These are phyloP conservation scores for Neocatenulostroma microsporum DNA, from an alignment of 2,329 filamentous ascomycete species.

Conservation along the genomic window DNA sequence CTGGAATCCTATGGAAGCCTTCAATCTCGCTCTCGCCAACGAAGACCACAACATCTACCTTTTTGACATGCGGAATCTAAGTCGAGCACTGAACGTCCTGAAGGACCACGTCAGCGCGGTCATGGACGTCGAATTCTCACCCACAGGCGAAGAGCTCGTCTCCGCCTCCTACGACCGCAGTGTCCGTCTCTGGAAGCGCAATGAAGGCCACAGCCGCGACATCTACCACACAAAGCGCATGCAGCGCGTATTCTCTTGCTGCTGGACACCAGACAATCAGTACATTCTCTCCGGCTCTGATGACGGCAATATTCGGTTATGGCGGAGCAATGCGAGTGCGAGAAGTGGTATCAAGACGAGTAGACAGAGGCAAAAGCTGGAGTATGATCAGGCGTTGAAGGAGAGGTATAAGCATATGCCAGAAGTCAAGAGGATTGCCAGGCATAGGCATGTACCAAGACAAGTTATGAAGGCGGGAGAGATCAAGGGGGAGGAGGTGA, in stretches of 20 bases:
- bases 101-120: slow-evolving; percentile 87
- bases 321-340: slow-evolving; percentile 78
- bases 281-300: slow-evolving; percentile 88
- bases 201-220: slow-evolving; percentile 76
- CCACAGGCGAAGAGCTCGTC: slow-evolving; percentile 88
- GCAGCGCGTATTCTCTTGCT: slow-evolving; percentile 83
- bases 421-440: slow-evolving; percentile 80
- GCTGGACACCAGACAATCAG: slow-evolving; percentile 80
- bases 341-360: slow-evolving; percentile 79
- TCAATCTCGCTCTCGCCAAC: slow-evolving; percentile 87
- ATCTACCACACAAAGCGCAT: slow-evolving; percentile 97
- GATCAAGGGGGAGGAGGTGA: slow-evolving; percentile 87
- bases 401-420: slow-evolving; percentile 91
- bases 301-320: slow-evolving; percentile 84
- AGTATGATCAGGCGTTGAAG: slow-evolving; percentile 82
- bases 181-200: slow-evolving; percentile 73
- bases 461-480: slow-evolving; percentile 91
- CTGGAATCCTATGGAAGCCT: slow-evolving; percentile 96
- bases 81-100: slow-evolving; percentile 77
- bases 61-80: slow-evolving; percentile 90
- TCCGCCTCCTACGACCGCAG: slow-evolving; percentile 84
- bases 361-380: slow-evolving; percentile 75
- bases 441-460: slow-evolving; percentile 86
- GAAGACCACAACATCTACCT: slow-evolving; percentile 92
- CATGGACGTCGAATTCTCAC: slow-evolving; percentile 93